Evolutionary conservation across 371 early-diverging fungal genomes (phyloP).

Genomic region (Apophysomyces elegans): DNA sequence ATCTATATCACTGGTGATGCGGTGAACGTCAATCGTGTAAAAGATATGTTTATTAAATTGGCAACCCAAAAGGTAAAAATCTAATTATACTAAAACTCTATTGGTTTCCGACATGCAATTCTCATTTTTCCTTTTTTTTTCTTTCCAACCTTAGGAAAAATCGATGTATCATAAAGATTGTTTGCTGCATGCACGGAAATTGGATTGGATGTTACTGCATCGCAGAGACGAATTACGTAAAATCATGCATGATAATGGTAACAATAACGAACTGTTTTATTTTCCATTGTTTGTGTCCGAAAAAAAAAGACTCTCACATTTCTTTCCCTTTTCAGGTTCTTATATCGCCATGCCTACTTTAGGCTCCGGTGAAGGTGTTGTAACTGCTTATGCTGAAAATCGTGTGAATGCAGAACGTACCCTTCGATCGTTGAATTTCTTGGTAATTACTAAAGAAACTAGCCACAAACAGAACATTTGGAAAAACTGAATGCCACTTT

Average conservation of each 20-base stretch:
- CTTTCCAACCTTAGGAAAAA: slow-evolving; percentile 29
- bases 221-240: slow-evolving; percentile 64
- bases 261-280: background rate
- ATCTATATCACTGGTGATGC: slow-evolving; percentile 51
- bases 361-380: slow-evolving; percentile 56
- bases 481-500: slow-evolving; percentile 1
- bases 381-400: slow-evolving; percentile 71
- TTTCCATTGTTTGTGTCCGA: background rate
- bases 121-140: slow-evolving; percentile 2
- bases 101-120: background rate
- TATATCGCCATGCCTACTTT: slow-evolving; percentile 67
- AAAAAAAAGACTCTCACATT: background rate
- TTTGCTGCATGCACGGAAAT: slow-evolving; percentile 57
- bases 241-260: slow-evolving; percentile 81
- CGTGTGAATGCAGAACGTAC: slow-evolving; percentile 76
- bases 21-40: slow-evolving; percentile 42
- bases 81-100: background rate
- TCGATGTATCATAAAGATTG: slow-evolving; percentile 55
- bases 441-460: slow-evolving; percentile 49
- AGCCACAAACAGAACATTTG: no score
- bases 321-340: slow-evolving; percentile 34
- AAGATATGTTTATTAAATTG: slow-evolving; percentile 52
- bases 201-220: slow-evolving; percentile 79
- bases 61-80: slow-evolving; percentile 46
- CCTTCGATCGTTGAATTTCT: slow-evolving; percentile 67